Evolutionary conservation across 257 asterid species (phyloP), one percentile per base, ranked within the genome.

Genomic region (Handroanthus guayacan): DNA sequence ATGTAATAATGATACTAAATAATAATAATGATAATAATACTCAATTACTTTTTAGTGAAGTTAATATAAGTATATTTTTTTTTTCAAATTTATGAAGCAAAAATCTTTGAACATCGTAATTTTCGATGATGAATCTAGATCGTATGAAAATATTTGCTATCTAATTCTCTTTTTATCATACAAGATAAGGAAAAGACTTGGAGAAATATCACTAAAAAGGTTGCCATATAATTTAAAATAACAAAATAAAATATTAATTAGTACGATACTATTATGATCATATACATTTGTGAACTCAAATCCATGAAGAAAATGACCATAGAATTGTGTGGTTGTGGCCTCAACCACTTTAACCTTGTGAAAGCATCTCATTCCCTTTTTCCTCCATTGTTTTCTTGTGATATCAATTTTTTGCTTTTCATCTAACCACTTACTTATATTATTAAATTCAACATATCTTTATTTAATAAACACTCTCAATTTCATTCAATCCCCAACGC

Each of bases 341-440:
- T 55, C 71, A 63, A 70, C 84, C 50, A 75, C 67, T 56, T 62
- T 54, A 37, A 55, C 77, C 75, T 70, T 63, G 63, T 37, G 48
- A 45, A 45, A 54, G 70, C 81, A 74, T 67, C 57, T 37, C 56
- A 34, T 75, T 63, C 74, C 71, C 56, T 3, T 69, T 62, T 67
- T 69, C 17, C 17, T 17, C 36, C 64, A 13, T 54, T 69, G 72
- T 73, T 67, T 72, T 79, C 18, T 74, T 69, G 67, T 74, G 79
- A 76, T 75, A 55, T 41, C 75, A 80, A 74, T 66, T 67, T 17
- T 39, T 75, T 54, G 75, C 84, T 80, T 80, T 75, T 71, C 17
- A 75, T 71, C 79, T 69, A 74, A 51, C 52, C 62, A 11, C 64
- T 39, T 54, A 50, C 76, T 78, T 6, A 56, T 9, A 44, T 72